A percentile compares a stretch with the other conserved stretches of the same genome.
These are phyloP conservation scores for Calonectria honghensis DNA, from an alignment of 2,329 filamentous ascomycete genomes.

Conservation along the genomic window DNA sequence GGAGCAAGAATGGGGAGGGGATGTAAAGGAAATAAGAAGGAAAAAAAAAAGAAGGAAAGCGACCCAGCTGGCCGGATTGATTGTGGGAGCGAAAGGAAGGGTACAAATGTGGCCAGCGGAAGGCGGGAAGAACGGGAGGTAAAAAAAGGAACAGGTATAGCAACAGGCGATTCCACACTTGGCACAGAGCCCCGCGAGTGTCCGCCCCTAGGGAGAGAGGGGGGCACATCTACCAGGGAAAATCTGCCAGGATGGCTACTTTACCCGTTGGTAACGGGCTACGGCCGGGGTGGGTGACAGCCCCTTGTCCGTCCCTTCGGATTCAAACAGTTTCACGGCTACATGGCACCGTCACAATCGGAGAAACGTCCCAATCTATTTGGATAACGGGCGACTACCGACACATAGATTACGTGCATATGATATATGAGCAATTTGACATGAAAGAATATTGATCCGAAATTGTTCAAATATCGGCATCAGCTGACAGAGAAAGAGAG, in stretches of 20 bases:
- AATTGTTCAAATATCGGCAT: not conserved
- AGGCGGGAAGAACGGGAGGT: not conserved
- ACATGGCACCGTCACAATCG: slow-evolving; percentile 19
- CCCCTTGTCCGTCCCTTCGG: slow-evolving; percentile 21
- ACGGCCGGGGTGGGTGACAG: slow-evolving; percentile 17
- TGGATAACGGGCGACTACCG: not conserved
- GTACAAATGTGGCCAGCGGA: slow-evolving; percentile 24
- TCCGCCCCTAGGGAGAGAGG: not conserved
- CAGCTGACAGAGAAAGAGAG: not conserved
- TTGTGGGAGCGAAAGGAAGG: slow-evolving; percentile 3
- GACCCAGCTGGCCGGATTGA: not conserved
- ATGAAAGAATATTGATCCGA: not conserved
- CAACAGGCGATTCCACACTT: slow-evolving; percentile 17
- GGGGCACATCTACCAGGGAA: not conserved
- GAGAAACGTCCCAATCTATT: slow-evolving; percentile 29
- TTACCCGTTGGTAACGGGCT: slow-evolving; percentile 22
- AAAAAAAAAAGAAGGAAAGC: not conserved
- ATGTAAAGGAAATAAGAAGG: not conserved
- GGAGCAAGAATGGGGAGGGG: not conserved
- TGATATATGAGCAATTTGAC: slow-evolving; percentile 1
- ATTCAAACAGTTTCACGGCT: slow-evolving; percentile 24
- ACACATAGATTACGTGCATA: slow-evolving; percentile 10
- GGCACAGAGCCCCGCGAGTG: slow-evolving; percentile 8
- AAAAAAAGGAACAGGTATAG: slow-evolving; percentile 4
- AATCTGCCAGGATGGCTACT: slow-evolving; percentile 9